A percentile compares a stretch with the other conserved stretches of the same genome.
phyloP scores from a whole-genome alignment of 768 basidiomycete genomes.

The Rhodocollybia butyracea region DNA sequence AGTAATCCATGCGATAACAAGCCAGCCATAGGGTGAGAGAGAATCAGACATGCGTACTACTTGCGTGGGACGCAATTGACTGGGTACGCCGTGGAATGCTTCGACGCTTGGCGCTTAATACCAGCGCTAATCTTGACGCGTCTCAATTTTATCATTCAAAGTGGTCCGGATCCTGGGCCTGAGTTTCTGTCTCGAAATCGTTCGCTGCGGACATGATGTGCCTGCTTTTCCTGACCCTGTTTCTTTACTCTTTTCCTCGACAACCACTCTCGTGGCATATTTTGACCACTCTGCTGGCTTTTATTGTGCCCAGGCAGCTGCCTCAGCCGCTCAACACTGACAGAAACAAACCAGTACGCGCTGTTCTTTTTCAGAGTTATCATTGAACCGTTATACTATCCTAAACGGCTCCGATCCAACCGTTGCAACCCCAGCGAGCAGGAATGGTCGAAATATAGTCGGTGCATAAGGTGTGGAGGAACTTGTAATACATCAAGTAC shows the following conservation, averaged over 20 bases:
- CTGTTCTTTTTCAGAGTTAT: conserved; percentile 46
- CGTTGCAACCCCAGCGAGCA: conserved; percentile 57
- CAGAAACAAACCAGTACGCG: not conserved
- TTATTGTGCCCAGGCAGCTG: not conserved
- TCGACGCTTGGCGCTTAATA: no score
- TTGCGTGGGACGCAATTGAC: not conserved
- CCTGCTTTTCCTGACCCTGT: no score
- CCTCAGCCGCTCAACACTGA: no score
- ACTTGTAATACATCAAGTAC: conserved; percentile 72
- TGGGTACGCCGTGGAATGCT: not conserved
- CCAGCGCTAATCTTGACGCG: no score
- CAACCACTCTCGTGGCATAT: no score
- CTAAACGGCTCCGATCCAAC: conserved; percentile 48
- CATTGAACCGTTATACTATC: conserved; percentile 75
- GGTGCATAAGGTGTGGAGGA: conserved; percentile 55
- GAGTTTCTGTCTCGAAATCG: no score
- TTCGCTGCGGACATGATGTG: no score
- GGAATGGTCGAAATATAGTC: conserved; percentile 38
- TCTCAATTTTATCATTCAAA: no score
- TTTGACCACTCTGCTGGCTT: no score
- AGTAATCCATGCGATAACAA: conserved; percentile 60
- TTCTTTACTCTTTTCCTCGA: no score
- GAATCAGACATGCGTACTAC: conserved; percentile 6
- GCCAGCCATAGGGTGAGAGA: conserved; percentile 63
- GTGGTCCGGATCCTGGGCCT: no score